Evolutionary conservation across 2,329 filamentous ascomycete species (phyloP), one percentile per base, ranked within the genome.

Genomic region (Nannizziopsis arthrosporioides): DNA sequence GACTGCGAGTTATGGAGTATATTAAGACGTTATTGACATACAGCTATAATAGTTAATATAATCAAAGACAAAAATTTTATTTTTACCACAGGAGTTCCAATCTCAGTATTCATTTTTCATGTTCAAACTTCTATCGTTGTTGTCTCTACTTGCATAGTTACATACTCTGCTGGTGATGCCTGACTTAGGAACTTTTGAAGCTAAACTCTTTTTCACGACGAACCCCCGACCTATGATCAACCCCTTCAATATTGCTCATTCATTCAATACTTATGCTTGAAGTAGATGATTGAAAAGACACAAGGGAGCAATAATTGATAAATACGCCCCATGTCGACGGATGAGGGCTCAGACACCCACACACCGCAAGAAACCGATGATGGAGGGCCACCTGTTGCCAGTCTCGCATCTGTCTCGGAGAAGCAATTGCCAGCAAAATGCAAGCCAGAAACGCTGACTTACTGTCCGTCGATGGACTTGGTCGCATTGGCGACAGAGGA

Each of bases 391-490:
- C 30, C 37, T 11, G 19, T 19, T 22, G 2, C n/a, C 3, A 18
- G 15, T 50, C 63, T 70, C 50, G 61, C 61, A 5, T 56, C 62
- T 12, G 63, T 69, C 40, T 63, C 61, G 37, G 66, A 68, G 53
- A 68, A 69, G 55, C 61, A 59, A 43, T 57, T 69, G 35, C 57
- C 63, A 30, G 58, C 62, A 57, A 68, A 65, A 64, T 68, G 66
- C 56, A 70, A 70, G 55, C 52, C 62, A 44, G 59, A 57, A 50
- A 58, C 83, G 44, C 72, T 90, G 31, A 75, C 81, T 19, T 86
- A 84, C 65, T 94, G 87, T 64, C 86, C 89, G 12, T 83, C 81
- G 7, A 85, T 94, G 70, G 86, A 95, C 66, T 73, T 96, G 40
- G 73, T 88, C 10, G 84, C 84, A 10, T 71, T 86, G 10, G 81